These are phyloP conservation scores for Penicillium steckii DNA, from an alignment of 495 filamentous ascomycete species.

Conservation along the genomic window DNA sequence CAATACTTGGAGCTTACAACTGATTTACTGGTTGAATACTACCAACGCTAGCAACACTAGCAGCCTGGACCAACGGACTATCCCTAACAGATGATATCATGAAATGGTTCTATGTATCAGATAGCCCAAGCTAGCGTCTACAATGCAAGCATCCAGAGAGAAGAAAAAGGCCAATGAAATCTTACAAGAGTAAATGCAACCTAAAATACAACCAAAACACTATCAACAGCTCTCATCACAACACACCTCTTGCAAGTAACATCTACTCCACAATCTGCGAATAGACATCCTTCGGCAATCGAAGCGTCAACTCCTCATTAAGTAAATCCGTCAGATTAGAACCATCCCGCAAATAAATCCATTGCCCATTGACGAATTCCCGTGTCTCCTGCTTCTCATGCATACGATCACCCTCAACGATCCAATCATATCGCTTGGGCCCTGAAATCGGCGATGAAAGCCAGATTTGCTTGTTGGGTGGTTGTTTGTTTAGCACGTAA, in stretches of 20 bases:
- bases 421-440: slow-evolving; percentile 90
- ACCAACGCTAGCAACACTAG: no score
- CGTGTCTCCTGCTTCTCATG: slow-evolving; percentile 72
- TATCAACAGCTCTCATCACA: no score
- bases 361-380: slow-evolving; percentile 51
- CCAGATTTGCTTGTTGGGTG: slow-evolving; percentile 97
- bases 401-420: slow-evolving; percentile 65
- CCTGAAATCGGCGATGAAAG: slow-evolving; percentile 88
- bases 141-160: no score
- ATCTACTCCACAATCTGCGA: slow-evolving; percentile 22
- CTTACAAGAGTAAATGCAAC: background rate
- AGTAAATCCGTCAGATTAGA: slow-evolving; percentile 70
- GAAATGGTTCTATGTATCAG: no score
- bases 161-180: background rate
- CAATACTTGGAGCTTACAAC: no score
- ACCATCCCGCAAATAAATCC: slow-evolving; percentile 85
- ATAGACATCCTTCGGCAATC: slow-evolving; percentile 43
- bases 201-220: slow-evolving; percentile 6
- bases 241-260: background rate
- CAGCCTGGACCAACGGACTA: no score
- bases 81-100: no score
- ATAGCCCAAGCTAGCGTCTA: background rate
- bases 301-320: slow-evolving; percentile 59
- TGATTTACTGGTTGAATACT: no score
- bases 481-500: slow-evolving; percentile 96